Base-by-base conservation (phyloP, 441 rosid genomes). In the Daphne laureola region DNA sequence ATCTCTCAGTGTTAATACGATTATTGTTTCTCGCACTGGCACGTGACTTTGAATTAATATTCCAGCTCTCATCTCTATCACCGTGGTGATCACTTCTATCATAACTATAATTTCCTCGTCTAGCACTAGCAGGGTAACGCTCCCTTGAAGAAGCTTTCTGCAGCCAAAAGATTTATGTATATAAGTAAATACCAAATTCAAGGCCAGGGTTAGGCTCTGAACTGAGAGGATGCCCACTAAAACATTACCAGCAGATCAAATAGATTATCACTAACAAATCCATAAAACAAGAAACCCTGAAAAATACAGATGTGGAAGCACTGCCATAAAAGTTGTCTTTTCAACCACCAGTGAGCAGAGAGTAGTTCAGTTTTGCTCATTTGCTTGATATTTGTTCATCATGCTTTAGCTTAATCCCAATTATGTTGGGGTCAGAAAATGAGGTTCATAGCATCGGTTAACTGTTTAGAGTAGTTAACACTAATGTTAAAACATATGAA, bases 61-160 rank as follows among this genome's bases (percentile, higher is more conserved):
- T 52, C 58, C 58, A 53, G 46, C 7, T 61, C 15, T 58, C 58
- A 35, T 61, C 53, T 38, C 58, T 46, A 47, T 53, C 46, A 18
- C 38, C 35, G 14, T 35, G 36, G 8, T 45, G 56, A 59, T 59
- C 50, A 31, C 52, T 59, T 43, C 49, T 46, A 36, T 45, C 52
- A 26, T 38, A 60, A 57, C 27, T 46, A 51, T 61, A 27, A 51
- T 17, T 18, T 16, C 58, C 46, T 52, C 57, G 52, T 16, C 57
- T 52, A 12, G 16, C 38, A 52, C 21, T 46, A 12, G 65, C 35
- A 35, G 52, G 46, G 21, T 45, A 46, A 11, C 58, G 49, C 46
- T 53, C 55, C 46, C 14, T 25, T 11, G 16, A 26, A 51, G 51
- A 51, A 46, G 21, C 12, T 15, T 53, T 60, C 64, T 60, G 64